These are phyloP conservation scores for Tolypocladium amazonense DNA, from an alignment of 2,329 filamentous ascomycete genomes.

Conservation along the genomic window DNA sequence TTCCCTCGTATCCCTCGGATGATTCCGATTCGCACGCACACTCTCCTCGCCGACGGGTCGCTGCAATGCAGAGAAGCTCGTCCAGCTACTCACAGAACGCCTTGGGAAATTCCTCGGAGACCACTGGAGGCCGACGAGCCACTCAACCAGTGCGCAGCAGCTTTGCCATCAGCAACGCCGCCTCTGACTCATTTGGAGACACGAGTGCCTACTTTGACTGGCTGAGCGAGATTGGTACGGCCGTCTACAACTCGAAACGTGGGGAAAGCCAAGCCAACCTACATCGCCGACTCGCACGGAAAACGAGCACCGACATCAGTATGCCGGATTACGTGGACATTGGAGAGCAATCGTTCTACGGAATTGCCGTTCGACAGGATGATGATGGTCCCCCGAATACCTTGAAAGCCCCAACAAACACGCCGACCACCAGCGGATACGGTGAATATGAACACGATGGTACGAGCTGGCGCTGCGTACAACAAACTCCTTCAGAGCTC, in stretches of 20 bases:
- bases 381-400: constrained; percentile 13
- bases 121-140: constrained; percentile 1
- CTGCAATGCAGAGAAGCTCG: not conserved
- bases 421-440: constrained; percentile 20
- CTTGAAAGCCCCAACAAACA: constrained; percentile 31
- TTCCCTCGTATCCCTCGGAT: constrained; percentile 30
- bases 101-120: not conserved
- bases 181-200: constrained; percentile 11
- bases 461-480: not conserved
- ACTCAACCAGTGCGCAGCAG: constrained; percentile 5
- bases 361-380: constrained; percentile 19
- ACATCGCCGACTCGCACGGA: constrained; percentile 7
- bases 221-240: constrained; percentile 10
- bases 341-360: constrained; percentile 4
- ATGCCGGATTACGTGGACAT: constrained; percentile 29
- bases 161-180: not conserved
- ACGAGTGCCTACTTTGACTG: constrained; percentile 17
- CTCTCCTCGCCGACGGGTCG: constrained; percentile 40
- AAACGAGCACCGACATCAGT: constrained; percentile 27
- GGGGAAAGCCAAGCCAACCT: constrained; percentile 1
- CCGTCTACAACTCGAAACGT: constrained; percentile 2
- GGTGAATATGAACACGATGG: constrained; percentile 8
- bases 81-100: not conserved
- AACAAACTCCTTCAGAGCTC: not conserved
- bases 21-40: constrained; percentile 50